Evolutionary conservation across 371 early-diverging fungal species (phyloP), one percentile per base, ranked within the genome.

Genomic region (Rhizopus delemar): DNA sequence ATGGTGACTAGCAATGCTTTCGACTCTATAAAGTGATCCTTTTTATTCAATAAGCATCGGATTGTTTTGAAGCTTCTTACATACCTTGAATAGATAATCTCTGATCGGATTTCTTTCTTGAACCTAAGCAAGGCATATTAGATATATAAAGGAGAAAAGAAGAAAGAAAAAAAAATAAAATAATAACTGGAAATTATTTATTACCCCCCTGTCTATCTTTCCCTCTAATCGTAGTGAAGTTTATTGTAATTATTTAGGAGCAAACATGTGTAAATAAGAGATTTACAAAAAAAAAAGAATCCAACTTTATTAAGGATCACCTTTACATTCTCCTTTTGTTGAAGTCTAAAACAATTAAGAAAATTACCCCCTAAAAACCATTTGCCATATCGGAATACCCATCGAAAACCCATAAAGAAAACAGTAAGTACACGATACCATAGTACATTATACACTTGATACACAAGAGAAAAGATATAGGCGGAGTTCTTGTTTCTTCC

Each of bases 41-140:
- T 5, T n/a, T 11, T 43, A 13, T 11, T 43, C n/a, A 11, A 13
- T 13, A 5, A 43, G 13, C 8, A 43, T 13, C 8, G n/a, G 43
- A 43, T 9, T 39, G 8, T 39, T 39, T 39, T 9, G 8, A 39
- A 39, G 39, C 39, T 7, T 39, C 12, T 39, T 39, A 5, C 12
- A 13, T 48, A 48, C 49, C 48, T 12, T 50, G 16, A 28, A 31
- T 50, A 3, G 48, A 36, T 39, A 8, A 8, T 50, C 15, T 38
- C 62, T 6, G 62, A 29, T 7, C 8, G 13, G 43, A 2, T 49
- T 63, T 68, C 45, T 56, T 63, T 49, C 68, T 51, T 15, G 63
- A 48, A 15, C 68, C 68, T 43, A 68, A 49, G 46, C 68, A 68
- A 59, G 57, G 63, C 68, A 68, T 65, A 41, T 39, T 36, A 45